phyloP scores from a whole-genome alignment of 495 filamentous ascomycete genomes.

The Hypoxylon lienhwacheense region DNA sequence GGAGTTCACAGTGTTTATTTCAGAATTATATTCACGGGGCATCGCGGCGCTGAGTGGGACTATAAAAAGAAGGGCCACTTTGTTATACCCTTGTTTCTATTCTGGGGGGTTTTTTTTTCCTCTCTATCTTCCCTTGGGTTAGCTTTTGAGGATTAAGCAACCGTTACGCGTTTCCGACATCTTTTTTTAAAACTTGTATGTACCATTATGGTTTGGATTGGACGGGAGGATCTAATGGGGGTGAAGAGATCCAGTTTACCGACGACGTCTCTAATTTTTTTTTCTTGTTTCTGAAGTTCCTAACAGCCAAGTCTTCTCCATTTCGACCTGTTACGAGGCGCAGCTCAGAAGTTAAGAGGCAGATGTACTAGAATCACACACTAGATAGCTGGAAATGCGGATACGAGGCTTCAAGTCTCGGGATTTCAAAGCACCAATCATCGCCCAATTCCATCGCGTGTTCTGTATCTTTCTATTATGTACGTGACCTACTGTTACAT shows the following conservation, averaged over 20 bases:
- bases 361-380: conserved; percentile 11
- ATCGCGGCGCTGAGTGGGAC: conserved; percentile 18
- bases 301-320: too few relatives aligned
- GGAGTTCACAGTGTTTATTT: conserved; percentile 17
- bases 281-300: conserved; percentile 1
- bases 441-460: background rate
- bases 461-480: conserved; percentile 7
- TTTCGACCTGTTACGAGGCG: conserved; percentile 11
- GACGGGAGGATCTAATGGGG: conserved; percentile 22
- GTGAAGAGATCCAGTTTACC: background rate
- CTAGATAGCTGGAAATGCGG: conserved; percentile 9
- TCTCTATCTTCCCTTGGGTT: too few relatives aligned
- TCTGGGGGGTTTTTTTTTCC: background rate
- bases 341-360: conserved; percentile 1
- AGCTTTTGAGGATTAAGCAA: conserved; percentile 21
- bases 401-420: background rate
- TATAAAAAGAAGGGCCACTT: conserved; percentile 4
- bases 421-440: too few relatives aligned
- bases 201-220: background rate
- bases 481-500: background rate
- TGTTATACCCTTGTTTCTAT: conserved; percentile 26
- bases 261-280: conserved; percentile 2
- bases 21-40: conserved; percentile 4
- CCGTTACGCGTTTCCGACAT: conserved; percentile 19
- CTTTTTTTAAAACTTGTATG: conserved; percentile 9